Evolutionary conservation across 1,284 basidiomycete species (phyloP), one percentile per base, ranked within the genome.

Genomic region (Ganoderma lingzhi): DNA sequence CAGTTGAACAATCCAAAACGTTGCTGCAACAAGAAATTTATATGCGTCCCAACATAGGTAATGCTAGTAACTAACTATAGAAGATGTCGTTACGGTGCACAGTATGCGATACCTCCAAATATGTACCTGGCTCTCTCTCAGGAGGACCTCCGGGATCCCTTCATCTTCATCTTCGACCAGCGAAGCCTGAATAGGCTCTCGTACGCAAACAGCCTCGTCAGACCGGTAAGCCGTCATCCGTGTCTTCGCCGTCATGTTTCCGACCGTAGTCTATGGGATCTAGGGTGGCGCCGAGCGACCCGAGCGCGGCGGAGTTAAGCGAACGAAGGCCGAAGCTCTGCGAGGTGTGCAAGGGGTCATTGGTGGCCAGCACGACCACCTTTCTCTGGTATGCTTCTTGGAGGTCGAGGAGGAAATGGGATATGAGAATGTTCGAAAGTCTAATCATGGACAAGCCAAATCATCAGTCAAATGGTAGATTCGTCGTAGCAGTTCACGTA

Each of bases 321-420:
- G 55, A 56, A 35, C 30, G 30, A 19, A 19, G 6, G 32, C 55
- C 32, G 55, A 56, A 12, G 32, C 55, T 56, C 30, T 56, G 55
- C 32, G 55, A 56, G 15, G 30, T 35, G 32, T 56, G 17, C 32
- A 32, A 35, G 6, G 30, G 32, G 14, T 56, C 32, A 10, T 56
- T 30, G 14, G 30, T 35, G 17, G 17, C 76, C 12, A 84, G 87
- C 67, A 85, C 85, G 17, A 80, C 82, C 66, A 87, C 85, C 12
- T 58, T 17, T 45, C 67, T 45, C 2, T 44, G 23, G 39, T 63
- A 35, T 3, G 37, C 62, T 55, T 45, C 62, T 55, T 55, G 30
- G n/a, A 42, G 30, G n/a, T 28, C 51, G 51, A 53, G 37, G 37
- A 28, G 23, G 55, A 56, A 56, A 35, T 56, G 55, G 30, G 55